Percentiles rank a stretch among this genome's conserved stretches.
Conservation (phyloP, 306 rosid genomes). For the Rosa lucieae region DNA sequence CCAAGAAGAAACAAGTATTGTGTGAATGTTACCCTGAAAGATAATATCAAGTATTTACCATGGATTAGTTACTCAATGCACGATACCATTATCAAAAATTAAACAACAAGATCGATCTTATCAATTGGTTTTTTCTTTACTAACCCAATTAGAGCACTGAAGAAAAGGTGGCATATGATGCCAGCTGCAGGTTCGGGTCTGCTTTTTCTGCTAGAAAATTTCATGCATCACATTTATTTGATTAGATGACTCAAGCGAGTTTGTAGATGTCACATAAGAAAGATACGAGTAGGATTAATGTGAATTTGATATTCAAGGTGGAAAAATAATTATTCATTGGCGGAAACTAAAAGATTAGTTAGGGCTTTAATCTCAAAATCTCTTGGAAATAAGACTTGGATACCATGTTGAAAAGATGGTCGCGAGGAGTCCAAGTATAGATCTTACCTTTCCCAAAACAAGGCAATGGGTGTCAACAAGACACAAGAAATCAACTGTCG, state of each 20-base stretch:
- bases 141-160: constrained; percentile 81
- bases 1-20: constrained; percentile 71
- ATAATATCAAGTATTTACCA: background rate
- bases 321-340: no score
- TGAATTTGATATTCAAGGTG: background rate
- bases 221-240: background rate
- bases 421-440: no score
- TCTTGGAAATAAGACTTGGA: no score
- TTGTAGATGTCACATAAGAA: no score
- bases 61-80: background rate
- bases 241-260: background rate
- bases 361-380: no score
- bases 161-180: constrained; percentile 57
- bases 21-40: constrained; percentile 61
- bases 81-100: background rate
- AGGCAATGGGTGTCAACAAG: constrained; percentile 73
- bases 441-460: constrained; percentile 57
- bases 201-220: constrained; percentile 53
- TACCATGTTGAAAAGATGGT: no score
- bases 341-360: no score
- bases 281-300: no score
- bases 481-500: constrained; percentile 59
- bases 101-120: background rate
- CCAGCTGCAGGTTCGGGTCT: constrained; percentile 37
- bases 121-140: constrained; percentile 13